Conservation (phyloP, 2,329 filamentous ascomycete species). For the Claviceps citrina region DNA sequence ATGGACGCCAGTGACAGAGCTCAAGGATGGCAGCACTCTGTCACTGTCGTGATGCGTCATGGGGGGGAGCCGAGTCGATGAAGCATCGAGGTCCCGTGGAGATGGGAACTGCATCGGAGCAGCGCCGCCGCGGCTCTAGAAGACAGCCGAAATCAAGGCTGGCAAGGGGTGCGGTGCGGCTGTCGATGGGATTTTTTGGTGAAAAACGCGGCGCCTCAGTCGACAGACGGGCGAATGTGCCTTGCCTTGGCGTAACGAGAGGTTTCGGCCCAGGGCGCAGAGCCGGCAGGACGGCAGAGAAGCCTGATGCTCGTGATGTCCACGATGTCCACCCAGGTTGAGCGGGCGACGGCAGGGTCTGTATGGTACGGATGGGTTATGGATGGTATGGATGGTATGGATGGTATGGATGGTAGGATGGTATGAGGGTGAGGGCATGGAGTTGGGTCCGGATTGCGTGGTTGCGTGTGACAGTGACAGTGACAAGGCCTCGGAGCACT, state of each 20-base stretch:
- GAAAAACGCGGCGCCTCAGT: no score
- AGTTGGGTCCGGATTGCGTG: neutral
- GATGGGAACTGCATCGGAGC: slow-evolving; percentile 14
- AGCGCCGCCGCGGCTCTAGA: neutral
- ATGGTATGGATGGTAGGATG: no score
- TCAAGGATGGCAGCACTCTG: slow-evolving; percentile 21
- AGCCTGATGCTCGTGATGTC: no score
- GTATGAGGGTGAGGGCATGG: no score
- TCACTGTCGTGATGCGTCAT: slow-evolving; percentile 15
- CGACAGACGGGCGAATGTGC: neutral
- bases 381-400: no score
- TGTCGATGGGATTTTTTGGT: no score
- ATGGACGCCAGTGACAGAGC: slow-evolving; percentile 19
- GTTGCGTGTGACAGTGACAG: neutral
- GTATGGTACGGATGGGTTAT: neutral
- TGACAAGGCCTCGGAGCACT: neutral
- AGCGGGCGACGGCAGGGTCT: neutral
- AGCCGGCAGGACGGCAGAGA: neutral
- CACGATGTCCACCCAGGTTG: no score
- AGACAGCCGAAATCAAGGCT: neutral
- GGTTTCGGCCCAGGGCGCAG: neutral
- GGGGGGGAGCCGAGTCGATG: slow-evolving; percentile 14
- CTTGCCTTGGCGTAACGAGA: neutral
- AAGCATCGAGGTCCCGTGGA: slow-evolving; percentile 13
- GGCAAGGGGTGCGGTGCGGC: neutral